These are phyloP conservation scores for Colletotrichum liriopes DNA, from an alignment of 2,329 filamentous ascomycete species.

Conservation along the genomic window DNA sequence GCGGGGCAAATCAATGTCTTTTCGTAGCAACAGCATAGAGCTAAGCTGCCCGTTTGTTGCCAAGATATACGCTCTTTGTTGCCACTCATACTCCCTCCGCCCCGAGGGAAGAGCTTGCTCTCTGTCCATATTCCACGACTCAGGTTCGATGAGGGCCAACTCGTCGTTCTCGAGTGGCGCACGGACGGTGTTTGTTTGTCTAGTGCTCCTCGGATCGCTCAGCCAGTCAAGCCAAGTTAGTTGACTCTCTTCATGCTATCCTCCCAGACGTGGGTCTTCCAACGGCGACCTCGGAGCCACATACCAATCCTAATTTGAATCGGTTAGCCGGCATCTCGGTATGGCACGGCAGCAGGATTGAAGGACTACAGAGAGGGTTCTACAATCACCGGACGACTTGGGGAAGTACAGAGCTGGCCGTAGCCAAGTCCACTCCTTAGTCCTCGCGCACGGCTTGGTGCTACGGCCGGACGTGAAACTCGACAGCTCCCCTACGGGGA, in stretches of 20 bases:
- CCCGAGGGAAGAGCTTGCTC: neutral
- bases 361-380: neutral
- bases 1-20: neutral
- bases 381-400: slow-evolving; percentile 22
- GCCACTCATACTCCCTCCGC: neutral
- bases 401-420: slow-evolving; percentile 16
- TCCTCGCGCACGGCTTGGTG: slow-evolving; percentile 34
- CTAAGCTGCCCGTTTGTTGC: neutral
- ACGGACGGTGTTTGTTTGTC: slow-evolving; percentile 35
- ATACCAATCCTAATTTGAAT: neutral
- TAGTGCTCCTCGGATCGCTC: neutral
- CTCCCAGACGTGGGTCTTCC: neutral
- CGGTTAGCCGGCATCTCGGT: slow-evolving; percentile 33
- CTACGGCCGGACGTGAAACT: slow-evolving; percentile 36
- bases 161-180: neutral
- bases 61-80: neutral
- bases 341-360: slow-evolving; percentile 9
- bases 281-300: slow-evolving; percentile 19
- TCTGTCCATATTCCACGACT: neutral
- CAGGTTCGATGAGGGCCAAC: neutral
- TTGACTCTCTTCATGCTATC: slow-evolving; percentile 6
- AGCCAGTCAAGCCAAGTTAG: slow-evolving; percentile 12
- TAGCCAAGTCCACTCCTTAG: neutral
- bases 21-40: no score
- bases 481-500: slow-evolving; percentile 30